A percentile compares a stretch with the other conserved stretches of the same genome.
phyloP scores from a whole-genome alignment of 2,329 filamentous ascomycete species.

The Diplodia mutila region DNA sequence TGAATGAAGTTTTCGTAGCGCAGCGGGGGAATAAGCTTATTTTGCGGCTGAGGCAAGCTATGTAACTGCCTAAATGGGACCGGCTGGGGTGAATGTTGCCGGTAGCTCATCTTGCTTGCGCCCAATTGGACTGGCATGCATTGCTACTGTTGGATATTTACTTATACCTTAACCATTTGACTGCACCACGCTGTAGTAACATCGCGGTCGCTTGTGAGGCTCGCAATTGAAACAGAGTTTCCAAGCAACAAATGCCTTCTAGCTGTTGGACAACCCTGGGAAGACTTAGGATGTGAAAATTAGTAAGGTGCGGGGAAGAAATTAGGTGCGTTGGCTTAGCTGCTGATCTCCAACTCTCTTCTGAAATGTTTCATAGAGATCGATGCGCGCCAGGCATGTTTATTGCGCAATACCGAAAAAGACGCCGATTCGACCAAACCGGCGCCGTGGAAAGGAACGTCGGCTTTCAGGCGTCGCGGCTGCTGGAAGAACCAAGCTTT shows the following conservation, averaged over 20 bases:
- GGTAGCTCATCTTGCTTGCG: not conserved
- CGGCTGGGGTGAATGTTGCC: not conserved
- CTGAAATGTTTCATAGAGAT: not conserved
- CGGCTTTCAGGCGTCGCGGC: not conserved
- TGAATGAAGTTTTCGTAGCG: not conserved
- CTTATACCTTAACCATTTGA: too few relatives aligned
- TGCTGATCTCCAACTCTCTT: not conserved
- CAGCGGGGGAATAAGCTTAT: conserved; percentile 1
- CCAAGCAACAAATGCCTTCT: too few relatives aligned
- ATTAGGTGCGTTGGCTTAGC: not conserved
- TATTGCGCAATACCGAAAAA: not conserved
- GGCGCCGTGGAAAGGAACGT: not conserved
- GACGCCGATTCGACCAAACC: not conserved
- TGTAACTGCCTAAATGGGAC: not conserved
- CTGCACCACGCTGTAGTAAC: too few relatives aligned
- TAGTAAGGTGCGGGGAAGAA: not conserved
- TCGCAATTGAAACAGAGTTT: not conserved
- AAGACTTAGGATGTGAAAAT: not conserved
- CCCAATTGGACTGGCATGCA: not conserved
- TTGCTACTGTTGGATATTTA: not conserved
- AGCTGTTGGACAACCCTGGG: not conserved
- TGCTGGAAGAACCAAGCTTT: not conserved
- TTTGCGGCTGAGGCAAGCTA: not conserved
- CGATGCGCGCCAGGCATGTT: not conserved
- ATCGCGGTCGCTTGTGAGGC: too few relatives aligned